Conservation (phyloP, 441 rosid species). For the Corymbia citriodora region DNA sequence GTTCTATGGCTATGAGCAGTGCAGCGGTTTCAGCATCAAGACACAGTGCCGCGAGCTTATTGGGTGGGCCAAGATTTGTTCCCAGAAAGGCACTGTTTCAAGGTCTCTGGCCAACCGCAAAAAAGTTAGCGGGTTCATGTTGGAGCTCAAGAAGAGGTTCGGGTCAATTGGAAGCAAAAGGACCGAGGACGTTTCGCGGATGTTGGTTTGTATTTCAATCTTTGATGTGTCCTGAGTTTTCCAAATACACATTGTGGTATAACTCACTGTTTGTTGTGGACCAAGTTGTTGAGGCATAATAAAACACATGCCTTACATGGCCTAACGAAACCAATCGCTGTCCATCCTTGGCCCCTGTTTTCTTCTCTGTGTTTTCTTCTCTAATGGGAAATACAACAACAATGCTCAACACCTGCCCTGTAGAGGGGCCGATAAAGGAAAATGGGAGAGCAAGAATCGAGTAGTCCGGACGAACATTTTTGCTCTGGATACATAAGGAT, state of each 20-base stretch:
- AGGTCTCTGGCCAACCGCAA: not conserved
- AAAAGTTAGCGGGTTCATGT: not conserved
- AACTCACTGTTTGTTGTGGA: not conserved
- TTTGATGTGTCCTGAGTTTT: not conserved
- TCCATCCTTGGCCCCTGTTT: not conserved
- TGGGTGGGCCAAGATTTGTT: not conserved
- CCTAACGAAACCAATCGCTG: not conserved
- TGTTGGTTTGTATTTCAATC: not conserved
- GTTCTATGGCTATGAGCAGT: not conserved
- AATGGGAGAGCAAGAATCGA: not conserved
- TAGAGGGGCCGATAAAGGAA: not conserved
- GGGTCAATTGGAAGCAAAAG: not conserved
- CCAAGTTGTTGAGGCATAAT: not conserved
- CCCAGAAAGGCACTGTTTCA: not conserved
- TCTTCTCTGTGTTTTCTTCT: not conserved
- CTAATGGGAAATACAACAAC: not conserved
- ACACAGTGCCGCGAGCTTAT: not conserved
- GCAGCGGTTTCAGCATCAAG: not conserved
- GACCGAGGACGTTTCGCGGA: not conserved
- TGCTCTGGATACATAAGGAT: not conserved
- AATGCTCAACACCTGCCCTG: not conserved
- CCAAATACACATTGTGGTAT: not conserved
- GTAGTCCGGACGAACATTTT: not conserved
- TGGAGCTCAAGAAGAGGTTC: not conserved
- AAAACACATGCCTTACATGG: not conserved